Evolutionary conservation across 2,329 filamentous ascomycete genomes (phyloP).

Genomic region (Ophiostoma montium): DNA sequence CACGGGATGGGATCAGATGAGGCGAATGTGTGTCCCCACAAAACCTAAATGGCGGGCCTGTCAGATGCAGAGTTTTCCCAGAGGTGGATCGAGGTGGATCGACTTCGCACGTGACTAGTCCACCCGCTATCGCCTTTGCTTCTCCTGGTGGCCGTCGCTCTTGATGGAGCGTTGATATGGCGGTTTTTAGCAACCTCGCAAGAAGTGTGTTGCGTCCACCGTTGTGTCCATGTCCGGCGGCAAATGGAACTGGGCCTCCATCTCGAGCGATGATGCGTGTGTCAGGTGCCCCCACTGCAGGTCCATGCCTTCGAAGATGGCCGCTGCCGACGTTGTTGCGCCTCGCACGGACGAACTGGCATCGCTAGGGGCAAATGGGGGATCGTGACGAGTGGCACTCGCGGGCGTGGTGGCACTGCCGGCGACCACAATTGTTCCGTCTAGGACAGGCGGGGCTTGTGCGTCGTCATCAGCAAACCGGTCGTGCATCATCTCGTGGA

Average conservation of each 20-base stretch:
- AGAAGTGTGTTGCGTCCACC: not conserved
- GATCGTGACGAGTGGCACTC: not conserved
- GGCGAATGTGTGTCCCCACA: too few relatives aligned
- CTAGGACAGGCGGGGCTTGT: not conserved
- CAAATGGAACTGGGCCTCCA: not conserved
- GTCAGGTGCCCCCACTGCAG: conserved; percentile 3
- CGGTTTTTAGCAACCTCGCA: not conserved
- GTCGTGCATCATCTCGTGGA: conserved; percentile 12
- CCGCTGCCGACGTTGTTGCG: not conserved
- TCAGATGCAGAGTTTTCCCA: too few relatives aligned
- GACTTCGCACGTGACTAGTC: too few relatives aligned
- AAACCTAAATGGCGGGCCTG: too few relatives aligned
- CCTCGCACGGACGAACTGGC: not conserved
- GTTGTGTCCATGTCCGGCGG: not conserved
- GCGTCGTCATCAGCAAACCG: conserved; percentile 4
- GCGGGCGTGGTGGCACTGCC: not conserved
- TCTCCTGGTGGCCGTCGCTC: not conserved
- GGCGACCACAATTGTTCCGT: not conserved
- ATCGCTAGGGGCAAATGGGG: not conserved
- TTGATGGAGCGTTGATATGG: not conserved
- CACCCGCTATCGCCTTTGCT: not conserved
- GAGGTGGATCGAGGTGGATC: too few relatives aligned
- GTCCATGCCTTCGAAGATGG: conserved; percentile 8
- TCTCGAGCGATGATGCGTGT: not conserved
- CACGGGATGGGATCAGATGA: too few relatives aligned